Percentiles rank a stretch among this genome's conserved stretches.
Conservation (phyloP, 164 flowering plant species). For the Berberis vulgaris region DNA sequence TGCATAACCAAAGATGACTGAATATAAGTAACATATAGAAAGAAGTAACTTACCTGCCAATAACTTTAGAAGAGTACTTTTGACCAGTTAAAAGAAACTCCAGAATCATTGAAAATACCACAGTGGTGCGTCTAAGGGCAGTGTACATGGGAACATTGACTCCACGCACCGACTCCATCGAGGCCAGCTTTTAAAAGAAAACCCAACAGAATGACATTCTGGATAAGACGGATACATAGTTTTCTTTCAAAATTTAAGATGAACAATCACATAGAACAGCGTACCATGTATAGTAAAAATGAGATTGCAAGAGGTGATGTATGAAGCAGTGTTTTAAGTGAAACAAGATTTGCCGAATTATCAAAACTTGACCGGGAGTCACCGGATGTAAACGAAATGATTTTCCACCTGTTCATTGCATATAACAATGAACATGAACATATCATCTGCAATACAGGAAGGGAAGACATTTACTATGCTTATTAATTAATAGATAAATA, state of each 20-base stretch:
- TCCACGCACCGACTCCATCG: constrained; percentile 83
- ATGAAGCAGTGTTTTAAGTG: constrained; percentile 43
- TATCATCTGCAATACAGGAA: constrained; percentile 31
- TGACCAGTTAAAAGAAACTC: constrained; percentile 64
- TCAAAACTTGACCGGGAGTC: constrained; percentile 27
- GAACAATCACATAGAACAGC: constrained; percentile 6
- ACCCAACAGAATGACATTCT: neutral
- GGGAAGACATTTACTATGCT: neutral
- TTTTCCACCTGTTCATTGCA: constrained; percentile 47
- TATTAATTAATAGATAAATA: neutral
- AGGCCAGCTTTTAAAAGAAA: constrained; percentile 38
- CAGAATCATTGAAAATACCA: constrained; percentile 67
- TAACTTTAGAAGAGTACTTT: constrained; percentile 42
- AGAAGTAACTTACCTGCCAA: constrained; percentile 46
- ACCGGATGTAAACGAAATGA: constrained; percentile 44
- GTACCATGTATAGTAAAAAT: constrained; percentile 82
- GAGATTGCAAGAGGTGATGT: constrained; percentile 59
- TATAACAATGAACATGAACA: constrained; percentile 58
- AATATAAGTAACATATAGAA: neutral
- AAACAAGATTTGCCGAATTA: constrained; percentile 28
- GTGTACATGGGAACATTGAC: constrained; percentile 95
- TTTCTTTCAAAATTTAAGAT: neutral
- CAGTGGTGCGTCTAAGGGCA: constrained; percentile 80
- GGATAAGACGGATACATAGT: neutral
- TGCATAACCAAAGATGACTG: neutral